Base-by-base conservation (phyloP, 2,329 filamentous ascomycete species). In the Dothistroma septosporum region DNA sequence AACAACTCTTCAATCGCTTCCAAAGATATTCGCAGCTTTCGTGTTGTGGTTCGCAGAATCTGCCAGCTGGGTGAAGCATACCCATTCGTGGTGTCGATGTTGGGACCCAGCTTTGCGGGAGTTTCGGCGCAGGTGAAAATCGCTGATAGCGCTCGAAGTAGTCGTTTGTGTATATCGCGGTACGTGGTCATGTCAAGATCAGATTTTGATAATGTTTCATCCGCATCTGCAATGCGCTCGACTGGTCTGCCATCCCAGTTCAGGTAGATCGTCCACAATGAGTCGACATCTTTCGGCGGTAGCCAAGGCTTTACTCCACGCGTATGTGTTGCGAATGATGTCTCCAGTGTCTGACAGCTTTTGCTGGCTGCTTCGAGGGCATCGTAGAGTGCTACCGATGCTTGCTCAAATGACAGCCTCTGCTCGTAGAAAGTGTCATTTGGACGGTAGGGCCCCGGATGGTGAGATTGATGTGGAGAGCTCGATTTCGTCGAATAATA, bases 1-100 rank as follows among this genome's bases (percentile, higher is more conserved):
- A 67, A 46, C 19, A 67, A 32, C 48, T 64, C 62, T 31, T 62
- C 60, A 41, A 67, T 64, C 14, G 62, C 65, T 31, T 63, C 63
- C 2, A 66, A 55, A 7, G 63, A 64, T 24, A 66, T 64, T 16
- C 59, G 59, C 3, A 66, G 28, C n/a, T 66, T 66, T 16, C 60
- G 55, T 55, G 63, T 61, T 8, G 61, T 64, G 12, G 59, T 66
- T 5, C 59, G 52, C 4, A 66, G 58, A 19, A 64, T 57, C 52
- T 66, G 59, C 61, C 61, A 66, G 28, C 59, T 58, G 3, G 62
- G 57, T n/a, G 60, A 28, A 19, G 19, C 19, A 12, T 44, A 44
- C 2, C 14, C 41, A 19, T n/a, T 19, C 9, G 50, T 21, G 11
- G 11, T 35, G 11, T 53, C 53, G 44, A 24, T 35, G 33, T 16